A percentile compares a stretch with the other conserved stretches of the same genome.
Evolutionary conservation across 345 rosid species (phyloP).

Genomic region (Brassica napus): Da-Ae NC_063443.1:15275501-15276000

Average conservation of each 20-base stretch:
- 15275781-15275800: neutral
- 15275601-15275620: no score
- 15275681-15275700: no score
- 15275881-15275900: neutral
- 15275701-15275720: no score
- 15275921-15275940: neutral
- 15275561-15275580: no score
- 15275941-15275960: slow-evolving; percentile 1
- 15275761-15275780: no score
- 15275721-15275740: no score
- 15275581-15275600: no score
- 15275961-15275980: slow-evolving; percentile 3
- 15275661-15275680: no score
- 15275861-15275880: neutral
- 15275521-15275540: neutral
- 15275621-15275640: no score
- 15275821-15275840: neutral
- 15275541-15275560: no score
- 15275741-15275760: no score
- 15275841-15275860: neutral
- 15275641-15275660: no score
- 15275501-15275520: neutral
- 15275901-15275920: neutral
- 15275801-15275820: neutral
- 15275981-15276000: slow-evolving; percentile 16